phyloP scores from a whole-genome alignment of 805 yeast species.

The Candida broadrunensis region DNA sequence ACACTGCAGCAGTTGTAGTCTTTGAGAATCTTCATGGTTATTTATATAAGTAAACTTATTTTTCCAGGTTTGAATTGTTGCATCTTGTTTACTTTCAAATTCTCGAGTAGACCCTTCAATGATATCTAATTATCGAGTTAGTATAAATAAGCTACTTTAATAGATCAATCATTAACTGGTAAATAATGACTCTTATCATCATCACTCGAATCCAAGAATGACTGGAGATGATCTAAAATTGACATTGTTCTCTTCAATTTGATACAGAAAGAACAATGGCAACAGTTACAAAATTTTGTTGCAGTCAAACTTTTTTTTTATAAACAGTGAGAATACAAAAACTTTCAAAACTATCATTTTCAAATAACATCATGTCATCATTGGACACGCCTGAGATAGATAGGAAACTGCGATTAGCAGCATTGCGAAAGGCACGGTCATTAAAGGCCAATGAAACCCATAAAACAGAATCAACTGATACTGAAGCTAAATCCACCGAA shows the following conservation, averaged over 20 bases:
- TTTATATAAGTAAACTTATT: background rate
- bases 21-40: background rate
- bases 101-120: too few relatives aligned
- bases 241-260: background rate
- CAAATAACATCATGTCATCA: too few relatives aligned
- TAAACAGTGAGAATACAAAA: too few relatives aligned
- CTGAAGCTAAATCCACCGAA: too few relatives aligned
- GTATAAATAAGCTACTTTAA: too few relatives aligned
- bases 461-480: background rate
- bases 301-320: background rate
- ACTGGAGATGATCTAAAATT: background rate
- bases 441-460: background rate
- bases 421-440: conserved; percentile 10
- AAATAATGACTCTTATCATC: background rate
- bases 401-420: conserved; percentile 17
- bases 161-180: too few relatives aligned
- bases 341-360: too few relatives aligned
- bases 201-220: background rate
- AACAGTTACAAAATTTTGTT: background rate
- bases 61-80: background rate
- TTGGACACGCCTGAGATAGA: conserved; percentile 4
- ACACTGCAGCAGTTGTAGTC: too few relatives aligned
- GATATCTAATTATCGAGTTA: too few relatives aligned
- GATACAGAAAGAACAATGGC: background rate
- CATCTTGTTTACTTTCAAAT: background rate